Evolutionary conservation across 139 green algal species (phyloP), one percentile per base, ranked within the genome.

Genomic region (Picochlorum sp.): DNA sequence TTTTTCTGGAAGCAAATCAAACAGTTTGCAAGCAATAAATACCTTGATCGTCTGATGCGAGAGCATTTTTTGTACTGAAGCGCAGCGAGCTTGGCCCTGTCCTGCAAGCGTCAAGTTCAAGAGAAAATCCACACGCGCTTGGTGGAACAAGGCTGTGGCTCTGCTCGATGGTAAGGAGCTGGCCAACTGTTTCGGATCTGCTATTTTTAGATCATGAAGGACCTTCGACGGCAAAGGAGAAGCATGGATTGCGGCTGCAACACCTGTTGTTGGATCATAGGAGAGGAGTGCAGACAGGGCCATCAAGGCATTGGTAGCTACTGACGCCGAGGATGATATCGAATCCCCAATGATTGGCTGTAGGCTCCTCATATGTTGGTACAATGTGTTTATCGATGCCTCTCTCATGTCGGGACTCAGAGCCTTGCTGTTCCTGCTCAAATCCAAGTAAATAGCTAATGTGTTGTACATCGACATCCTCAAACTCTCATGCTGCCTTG

Each of bases 51-150:
- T 69, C 10, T 86, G 76, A 23, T 80, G 62, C 7, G 69, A 61
- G 30, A 74, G 69, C 58, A 90, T 74, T 14, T 65, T 62, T 66
- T 90, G 80, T 6, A 82, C 82, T n/a, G 73, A 67, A 15, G 66
- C 61, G 32, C 32, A 62, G 65, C 28, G 56, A 34, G 16, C 30
- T 8, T 10, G 58, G 59, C 63, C 23, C 13, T 10, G 47, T 21
- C 38, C 78, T 14, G 83, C 66, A 34, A 74, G 49, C 21, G 70
- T 69, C 56, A 89, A 74, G 11, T 59, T 49, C 58, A 85, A 69
- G 65, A 92, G 76, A 72, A 90, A 76, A 20, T 65, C 64, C 16
- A 92, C 73, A 77, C 82, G 72, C 13, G 78, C 78, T 73, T 89
- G 76, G 5, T 79, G 30, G 59, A 86, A 75, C 18, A 76, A 61